Conservation (phyloP, 306 rosid species). For the Echinosophora koreensis region DNA sequence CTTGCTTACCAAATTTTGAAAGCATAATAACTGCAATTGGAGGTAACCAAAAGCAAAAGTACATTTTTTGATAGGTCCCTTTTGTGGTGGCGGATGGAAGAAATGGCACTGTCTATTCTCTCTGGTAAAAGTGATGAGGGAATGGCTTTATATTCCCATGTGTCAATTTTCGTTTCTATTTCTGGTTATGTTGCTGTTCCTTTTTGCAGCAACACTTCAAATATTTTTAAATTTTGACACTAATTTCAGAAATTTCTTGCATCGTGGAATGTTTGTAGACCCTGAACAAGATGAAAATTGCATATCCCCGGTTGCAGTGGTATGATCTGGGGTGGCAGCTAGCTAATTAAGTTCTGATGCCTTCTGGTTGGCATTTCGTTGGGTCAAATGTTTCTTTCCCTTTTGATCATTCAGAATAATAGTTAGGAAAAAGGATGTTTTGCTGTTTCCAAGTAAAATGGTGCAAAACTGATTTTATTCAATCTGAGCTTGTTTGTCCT, state of each 20-base stretch:
- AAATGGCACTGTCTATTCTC: too few relatives aligned
- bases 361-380: background rate
- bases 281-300: background rate
- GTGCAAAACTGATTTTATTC: slow-evolving; percentile 16
- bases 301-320: too few relatives aligned
- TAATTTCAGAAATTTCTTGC: background rate
- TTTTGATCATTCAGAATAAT: slow-evolving; percentile 18
- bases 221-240: background rate
- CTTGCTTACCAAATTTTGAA: too few relatives aligned
- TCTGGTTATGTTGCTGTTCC: slow-evolving; percentile 7
- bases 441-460: background rate
- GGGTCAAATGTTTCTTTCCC: slow-evolving; percentile 35
- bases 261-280: background rate
- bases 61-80: too few relatives aligned
- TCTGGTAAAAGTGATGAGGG: too few relatives aligned
- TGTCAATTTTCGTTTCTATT: slow-evolving; percentile 25
- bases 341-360: too few relatives aligned
- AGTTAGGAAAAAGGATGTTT: slow-evolving; percentile 4
- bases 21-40: too few relatives aligned
- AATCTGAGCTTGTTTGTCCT: slow-evolving; percentile 19
- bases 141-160: too few relatives aligned
- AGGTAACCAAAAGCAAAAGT: too few relatives aligned
- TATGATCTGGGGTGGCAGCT: too few relatives aligned
- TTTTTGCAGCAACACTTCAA: background rate
- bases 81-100: too few relatives aligned